Base-by-base conservation (phyloP, 768 basidiomycete genomes). In the Lactarius deliciosus region DNA sequence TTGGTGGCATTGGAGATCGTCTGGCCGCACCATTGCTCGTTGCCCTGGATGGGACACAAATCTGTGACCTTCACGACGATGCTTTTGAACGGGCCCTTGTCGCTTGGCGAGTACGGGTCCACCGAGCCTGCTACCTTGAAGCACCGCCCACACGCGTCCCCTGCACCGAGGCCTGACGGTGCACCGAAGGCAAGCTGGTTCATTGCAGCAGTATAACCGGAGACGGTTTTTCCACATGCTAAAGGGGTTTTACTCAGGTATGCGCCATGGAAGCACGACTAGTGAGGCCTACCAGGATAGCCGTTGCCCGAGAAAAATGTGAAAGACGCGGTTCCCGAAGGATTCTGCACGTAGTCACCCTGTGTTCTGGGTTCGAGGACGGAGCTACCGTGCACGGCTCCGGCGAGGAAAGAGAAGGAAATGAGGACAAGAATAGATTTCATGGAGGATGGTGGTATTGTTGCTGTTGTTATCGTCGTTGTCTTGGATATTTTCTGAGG, bases 131-230 rank as follows among this genome's bases (percentile, higher is more conserved):
- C 83, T 61, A 86, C 56, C 22, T 79, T 75, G 73, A 87, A 87
- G 77, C 86, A 86, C 41, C 85, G 82, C 15, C 85, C 86, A 68
- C 85, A 87, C 8, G 83, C 86, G 73, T 85, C 86, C 20, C 86
- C 85, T 2, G 83, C 75, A 11, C 85, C 85, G 0, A 74, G 32
- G 0, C 84, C 83, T n/a, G 84, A 81, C 20, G 74, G 61, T 4
- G 83, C 76, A 54, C 85, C 85, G 64, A 84, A 87, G 1, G 84
- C 75, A 30, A 86, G 79, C 74, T 86, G 84, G 73, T 79, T 85
- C 20, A 86, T 80, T 5, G 85, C 85, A 9, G 85, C 84, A 6
- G 83, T 84, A 72, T 75, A 86, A 3, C 85, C 85, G 84, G 70
- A 74, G 3, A 79, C 82, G 22, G 77, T 69, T 65, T 79, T 77